Evolutionary conservation across 305 asterid species (phyloP).

Genomic region (Withania somnifera): DNA sequence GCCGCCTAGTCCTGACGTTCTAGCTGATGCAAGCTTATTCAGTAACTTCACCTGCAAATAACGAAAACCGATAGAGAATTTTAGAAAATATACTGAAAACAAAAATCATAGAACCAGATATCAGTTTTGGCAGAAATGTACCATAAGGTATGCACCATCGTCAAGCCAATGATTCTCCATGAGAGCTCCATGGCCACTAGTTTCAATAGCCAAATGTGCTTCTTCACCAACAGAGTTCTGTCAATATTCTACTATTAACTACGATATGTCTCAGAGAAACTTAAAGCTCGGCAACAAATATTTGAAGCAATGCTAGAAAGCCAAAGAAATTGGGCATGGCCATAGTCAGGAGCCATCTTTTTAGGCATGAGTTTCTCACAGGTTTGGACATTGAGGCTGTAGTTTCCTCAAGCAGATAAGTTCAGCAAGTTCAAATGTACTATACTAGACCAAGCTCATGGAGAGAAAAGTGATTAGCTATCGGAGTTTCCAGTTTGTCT

Average conservation of each 20-base stretch:
- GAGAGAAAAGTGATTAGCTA: not conserved
- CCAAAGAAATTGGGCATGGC: not conserved
- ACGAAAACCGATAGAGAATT: not conserved
- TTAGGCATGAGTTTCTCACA: not conserved
- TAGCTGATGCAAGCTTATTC: constrained; percentile 92
- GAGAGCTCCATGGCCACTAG: constrained; percentile 99
- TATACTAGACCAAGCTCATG: not conserved
- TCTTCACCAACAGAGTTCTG: constrained; percentile 88
- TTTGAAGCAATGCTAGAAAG: not conserved
- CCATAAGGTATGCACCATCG: constrained; percentile 99
- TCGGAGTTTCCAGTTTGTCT: not conserved
- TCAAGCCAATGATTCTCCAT: constrained; percentile 99
- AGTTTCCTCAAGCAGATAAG: not conserved
- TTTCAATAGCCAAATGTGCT: constrained; percentile 94
- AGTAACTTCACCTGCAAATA: constrained; percentile 70
- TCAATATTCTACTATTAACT: constrained; percentile 12
- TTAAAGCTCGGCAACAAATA: not conserved
- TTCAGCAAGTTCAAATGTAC: not conserved
- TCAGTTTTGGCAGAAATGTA: constrained; percentile 19
- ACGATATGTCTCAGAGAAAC: not conserved
- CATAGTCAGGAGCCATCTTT: not conserved
- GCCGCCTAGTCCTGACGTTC: constrained; percentile 62
- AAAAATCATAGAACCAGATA: not conserved
- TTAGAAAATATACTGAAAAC: not conserved
- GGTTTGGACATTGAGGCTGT: not conserved